Evolutionary conservation across 176 grass and related monocot species (phyloP), one percentile per base, ranked within the genome.

Genomic region (Tillandsia fasciculata): DNA sequence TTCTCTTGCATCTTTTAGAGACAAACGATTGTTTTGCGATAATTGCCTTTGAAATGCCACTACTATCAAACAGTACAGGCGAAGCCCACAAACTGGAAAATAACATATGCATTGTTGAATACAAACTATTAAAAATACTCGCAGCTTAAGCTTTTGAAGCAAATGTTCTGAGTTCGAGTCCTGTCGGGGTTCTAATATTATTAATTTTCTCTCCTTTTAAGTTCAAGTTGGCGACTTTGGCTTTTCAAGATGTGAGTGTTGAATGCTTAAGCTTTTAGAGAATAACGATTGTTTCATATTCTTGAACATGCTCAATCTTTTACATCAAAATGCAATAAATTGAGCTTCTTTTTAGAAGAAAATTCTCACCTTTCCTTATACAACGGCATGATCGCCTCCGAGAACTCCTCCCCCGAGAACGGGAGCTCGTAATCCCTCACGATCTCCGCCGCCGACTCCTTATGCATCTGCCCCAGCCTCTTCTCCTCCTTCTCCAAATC

Each of bases 341-440:
- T 57, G 7, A 17, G n/a, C 3, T 57, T 57, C n/a, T 57, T 15
- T 57, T 49, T 22, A 3, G 3, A 74, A 64, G 13, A 56, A 63
- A 42, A 67, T 64, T 8, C 26, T 22, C 58, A 96, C 92, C 73
- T 96, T 72, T 82, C 87, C 65, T 70, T 26, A 70, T 91, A 89
- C 49, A 96, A 29, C 12, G 86, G 92, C 76, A 89, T 58, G 77
- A 92, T 96, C 9, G 83, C 88, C 70, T 83, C 77, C 0, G 78
- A 77, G 22, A 88, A 96, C 69, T 91, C 78, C 4, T 91, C 88
- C 2, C 82, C 57, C 0, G 88, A 82, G 33, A 96, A 15, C 27
- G 86, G 88, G 26, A 96, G 69, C 18, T 64, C 81, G 53, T 96
- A 96, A n/a, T 96, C 88, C 18, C 64, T 64, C 68, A 96, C 87